Evolutionary conservation across 495 filamentous ascomycete species (phyloP).

Genomic region (Bathelium albidoporum): DNA sequence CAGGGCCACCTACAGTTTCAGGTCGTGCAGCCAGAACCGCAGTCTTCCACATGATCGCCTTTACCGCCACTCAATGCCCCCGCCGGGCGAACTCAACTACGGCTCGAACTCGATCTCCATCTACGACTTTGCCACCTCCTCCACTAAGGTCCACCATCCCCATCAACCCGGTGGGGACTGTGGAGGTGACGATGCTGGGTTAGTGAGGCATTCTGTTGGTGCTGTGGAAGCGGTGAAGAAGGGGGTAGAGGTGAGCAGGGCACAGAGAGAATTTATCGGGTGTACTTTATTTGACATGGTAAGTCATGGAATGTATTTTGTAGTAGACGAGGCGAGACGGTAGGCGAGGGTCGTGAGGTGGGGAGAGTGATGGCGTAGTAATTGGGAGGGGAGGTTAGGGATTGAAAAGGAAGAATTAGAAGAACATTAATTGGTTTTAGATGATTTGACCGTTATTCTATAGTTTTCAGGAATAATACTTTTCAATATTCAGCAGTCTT

Average conservation of each 20-base stretch:
- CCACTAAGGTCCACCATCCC: conserved; percentile 44
- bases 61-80: conserved; percentile 76
- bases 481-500: too few relatives aligned
- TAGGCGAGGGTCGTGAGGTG: conserved; percentile 63
- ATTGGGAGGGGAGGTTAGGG: conserved; percentile 30
- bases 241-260: conserved; percentile 54
- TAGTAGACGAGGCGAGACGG: conserved; percentile 74
- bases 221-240: conserved; percentile 74
- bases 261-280: conserved; percentile 66
- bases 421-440: too few relatives aligned
- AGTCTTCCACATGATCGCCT: conserved; percentile 85
- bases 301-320: conserved; percentile 90
- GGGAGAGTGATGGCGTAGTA: conserved; percentile 62
- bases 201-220: conserved; percentile 66
- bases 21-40: conserved; percentile 75
- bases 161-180: conserved; percentile 49
- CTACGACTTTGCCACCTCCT: conserved; percentile 50
- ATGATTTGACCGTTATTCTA: too few relatives aligned
- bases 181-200: conserved; percentile 80
- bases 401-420: too few relatives aligned
- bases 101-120: conserved; percentile 57
- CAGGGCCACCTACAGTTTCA: conserved; percentile 5
- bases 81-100: conserved; percentile 81
- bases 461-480: too few relatives aligned
- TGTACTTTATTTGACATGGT: conserved; percentile 77